Evolutionary conservation across 768 basidiomycete genomes (phyloP), one percentile per base, ranked within the genome.

Genomic region (Pulveroboletus sp.): DNA sequence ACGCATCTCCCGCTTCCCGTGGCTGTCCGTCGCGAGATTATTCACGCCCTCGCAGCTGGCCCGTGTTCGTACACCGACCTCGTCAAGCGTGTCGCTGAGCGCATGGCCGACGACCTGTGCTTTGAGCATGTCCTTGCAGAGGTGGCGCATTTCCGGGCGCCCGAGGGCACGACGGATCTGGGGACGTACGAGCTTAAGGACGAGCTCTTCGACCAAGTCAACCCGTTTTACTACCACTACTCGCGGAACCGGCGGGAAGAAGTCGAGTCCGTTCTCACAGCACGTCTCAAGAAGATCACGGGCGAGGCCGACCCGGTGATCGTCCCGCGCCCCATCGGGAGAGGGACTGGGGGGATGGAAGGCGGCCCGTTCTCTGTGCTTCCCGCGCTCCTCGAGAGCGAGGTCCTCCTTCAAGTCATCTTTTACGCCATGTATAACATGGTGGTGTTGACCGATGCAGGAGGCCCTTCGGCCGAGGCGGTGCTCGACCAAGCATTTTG

Each of bases 201-300:
- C 39, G 88, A 87, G 57, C 75, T 73, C 17, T 93, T 82, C 65
- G 86, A 84, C 52, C 89, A 97, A 54, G 87, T 97, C 54, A 89
- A 97, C 59, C 94, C 94, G 0, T 97, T 94, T 71, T 97, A 94
- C 73, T 90, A 87, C 62, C 94, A 97, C 63, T 97, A 97, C 65
- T 87, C 90, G 14, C 78, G 94, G 34, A 98, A 98, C 70, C 85
- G 91, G 57, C 80, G 94, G 34, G 91, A 95, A 59, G 90, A 94
- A 63, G 95, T 92, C 21, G 92, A 94, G 60, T 80, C 75, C 35
- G 78, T 88, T 5, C 70, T 94, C 40, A 76, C 81, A 51, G 78
- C 75, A 40, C 76, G 90, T 37, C 57, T 84, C 43, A 84, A 79
- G 74, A 87, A 84, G 73, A 75, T 74, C 55, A 78, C 76, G 0